These are phyloP conservation scores for Marasmius sp. DNA, from an alignment of 1,284 basidiomycete species.

Conservation along the genomic window DNA sequence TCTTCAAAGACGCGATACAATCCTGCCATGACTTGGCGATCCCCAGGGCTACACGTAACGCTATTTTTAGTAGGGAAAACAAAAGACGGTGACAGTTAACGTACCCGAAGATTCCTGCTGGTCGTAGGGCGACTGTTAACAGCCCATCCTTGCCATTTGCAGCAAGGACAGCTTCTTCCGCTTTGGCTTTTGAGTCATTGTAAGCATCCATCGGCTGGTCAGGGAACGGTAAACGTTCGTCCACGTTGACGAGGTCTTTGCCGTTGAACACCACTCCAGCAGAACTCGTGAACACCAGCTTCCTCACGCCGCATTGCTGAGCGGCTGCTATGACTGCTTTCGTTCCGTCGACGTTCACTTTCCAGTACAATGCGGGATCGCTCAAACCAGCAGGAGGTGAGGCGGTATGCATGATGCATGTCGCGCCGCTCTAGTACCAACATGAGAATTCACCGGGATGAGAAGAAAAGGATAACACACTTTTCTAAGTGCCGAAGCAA, in stretches of 20 bases:
- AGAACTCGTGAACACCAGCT: slow-evolving; percentile 94
- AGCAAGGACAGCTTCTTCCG: slow-evolving; percentile 81
- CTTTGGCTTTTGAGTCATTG: slow-evolving; percentile 95
- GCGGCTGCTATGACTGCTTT: slow-evolving; percentile 84
- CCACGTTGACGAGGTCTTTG: slow-evolving; percentile 78
- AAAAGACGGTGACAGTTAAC: slow-evolving; percentile 20
- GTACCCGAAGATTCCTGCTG: slow-evolving; percentile 96
- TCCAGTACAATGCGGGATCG: slow-evolving; percentile 78
- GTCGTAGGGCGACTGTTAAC: slow-evolving; percentile 87
- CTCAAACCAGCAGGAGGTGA: slow-evolving; percentile 82
- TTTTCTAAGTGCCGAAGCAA: slow-evolving; percentile 73
- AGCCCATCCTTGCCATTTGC: slow-evolving; percentile 86
- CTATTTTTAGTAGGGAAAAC: background rate
- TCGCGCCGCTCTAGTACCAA: slow-evolving; percentile 64
- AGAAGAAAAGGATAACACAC: slow-evolving; percentile 38
- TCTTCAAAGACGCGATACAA: slow-evolving; percentile 81
- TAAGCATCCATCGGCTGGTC: slow-evolving; percentile 86
- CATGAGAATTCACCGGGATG: background rate
- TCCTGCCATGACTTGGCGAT: slow-evolving; percentile 85
- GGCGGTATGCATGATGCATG: slow-evolving; percentile 94
- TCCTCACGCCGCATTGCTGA: slow-evolving; percentile 68
- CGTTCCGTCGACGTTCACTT: slow-evolving; percentile 95
- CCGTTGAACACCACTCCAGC: slow-evolving; percentile 94
- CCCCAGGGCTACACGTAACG: slow-evolving; percentile 70
- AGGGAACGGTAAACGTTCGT: slow-evolving; percentile 86